A percentile compares a stretch with the other conserved stretches of the same genome.
phyloP scores from a whole-genome alignment of 768 basidiomycete genomes.

The Mycena alexandri region DNA sequence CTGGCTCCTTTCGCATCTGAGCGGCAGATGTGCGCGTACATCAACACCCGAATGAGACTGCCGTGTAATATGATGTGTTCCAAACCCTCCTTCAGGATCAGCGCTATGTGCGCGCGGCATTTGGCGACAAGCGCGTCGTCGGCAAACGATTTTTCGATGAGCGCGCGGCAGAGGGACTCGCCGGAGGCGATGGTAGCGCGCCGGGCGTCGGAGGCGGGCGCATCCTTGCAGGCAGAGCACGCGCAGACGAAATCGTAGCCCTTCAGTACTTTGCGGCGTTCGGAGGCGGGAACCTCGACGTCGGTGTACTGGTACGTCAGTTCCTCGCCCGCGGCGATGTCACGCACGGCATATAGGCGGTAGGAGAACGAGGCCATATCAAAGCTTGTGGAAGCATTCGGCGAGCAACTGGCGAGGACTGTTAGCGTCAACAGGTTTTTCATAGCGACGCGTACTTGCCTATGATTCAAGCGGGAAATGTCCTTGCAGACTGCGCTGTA shows the following conservation, averaged over 20 bases:
- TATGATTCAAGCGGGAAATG: constrained; percentile 55
- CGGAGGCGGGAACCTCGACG: constrained; percentile 29
- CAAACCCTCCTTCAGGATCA: constrained; percentile 6
- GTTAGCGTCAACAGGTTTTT: too few species aligned
- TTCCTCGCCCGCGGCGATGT: constrained; percentile 50
- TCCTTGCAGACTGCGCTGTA: constrained; percentile 47
- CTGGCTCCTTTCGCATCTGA: constrained; percentile 14
- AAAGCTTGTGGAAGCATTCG: constrained; percentile 42
- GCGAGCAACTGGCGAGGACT: constrained; percentile 28
- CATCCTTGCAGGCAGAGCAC: constrained; percentile 47
- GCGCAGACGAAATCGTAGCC: constrained; percentile 50
- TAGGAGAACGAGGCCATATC: constrained; percentile 44
- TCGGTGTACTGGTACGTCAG: constrained; percentile 46
- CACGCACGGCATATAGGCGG: constrained; percentile 43
- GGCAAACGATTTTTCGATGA: constrained; percentile 17
- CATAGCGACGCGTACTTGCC: constrained; percentile 37
- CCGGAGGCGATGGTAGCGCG: neutral
- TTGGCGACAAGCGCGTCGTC: constrained; percentile 3
- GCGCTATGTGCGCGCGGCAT: constrained; percentile 8
- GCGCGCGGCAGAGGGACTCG: constrained; percentile 41
- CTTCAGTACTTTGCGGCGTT: constrained; percentile 43
- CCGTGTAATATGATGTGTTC: neutral
- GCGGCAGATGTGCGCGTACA: constrained; percentile 10
- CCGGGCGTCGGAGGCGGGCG: constrained; percentile 27
- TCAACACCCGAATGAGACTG: neutral